Conservation (phyloP, 768 basidiomycete genomes). For the Rhodocollybia butyracea region DNA sequence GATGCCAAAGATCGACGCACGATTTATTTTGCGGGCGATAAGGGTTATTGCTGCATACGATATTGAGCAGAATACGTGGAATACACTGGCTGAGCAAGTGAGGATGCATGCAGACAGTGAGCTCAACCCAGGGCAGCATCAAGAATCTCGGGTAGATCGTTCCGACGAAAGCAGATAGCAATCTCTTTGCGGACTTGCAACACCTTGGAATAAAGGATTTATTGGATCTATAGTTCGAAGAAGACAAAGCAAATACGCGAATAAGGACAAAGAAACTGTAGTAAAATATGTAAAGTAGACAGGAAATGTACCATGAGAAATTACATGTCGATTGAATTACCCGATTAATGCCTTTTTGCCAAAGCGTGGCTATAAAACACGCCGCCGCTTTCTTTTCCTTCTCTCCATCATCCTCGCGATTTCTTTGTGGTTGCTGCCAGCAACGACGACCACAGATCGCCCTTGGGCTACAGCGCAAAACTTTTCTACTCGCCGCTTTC, state of each 20-base stretch:
- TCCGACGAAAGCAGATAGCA: background rate
- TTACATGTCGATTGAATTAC: background rate
- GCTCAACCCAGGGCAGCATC: background rate
- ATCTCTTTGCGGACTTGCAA: background rate
- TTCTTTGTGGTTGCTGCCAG: background rate
- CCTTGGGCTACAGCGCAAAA: background rate
- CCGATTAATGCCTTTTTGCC: slow-evolving; percentile 4
- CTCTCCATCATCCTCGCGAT: slow-evolving; percentile 2
- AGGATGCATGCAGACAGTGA: slow-evolving; percentile 1
- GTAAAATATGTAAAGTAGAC: background rate
- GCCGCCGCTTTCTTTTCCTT: slow-evolving; percentile 2
- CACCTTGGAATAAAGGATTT: background rate
- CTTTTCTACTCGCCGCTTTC: background rate
- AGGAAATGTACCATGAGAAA: background rate
- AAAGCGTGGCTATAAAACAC: slow-evolving; percentile 6
- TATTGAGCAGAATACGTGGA: slow-evolving; percentile 47
- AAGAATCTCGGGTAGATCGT: slow-evolving; percentile 4
- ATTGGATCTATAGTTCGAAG: background rate
- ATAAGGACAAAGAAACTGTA: background rate
- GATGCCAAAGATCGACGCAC: slow-evolving; percentile 37
- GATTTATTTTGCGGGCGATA: slow-evolving; percentile 52
- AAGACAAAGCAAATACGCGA: background rate
- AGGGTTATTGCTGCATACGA: slow-evolving; percentile 44
- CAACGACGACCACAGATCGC: background rate
- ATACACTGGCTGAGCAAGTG: slow-evolving; percentile 25